A percentile compares a stretch with the other conserved stretches of the same genome.
Evolutionary conservation across 208 protist species (phyloP).

Genomic region (Acanthamoeba royreba): DNA sequence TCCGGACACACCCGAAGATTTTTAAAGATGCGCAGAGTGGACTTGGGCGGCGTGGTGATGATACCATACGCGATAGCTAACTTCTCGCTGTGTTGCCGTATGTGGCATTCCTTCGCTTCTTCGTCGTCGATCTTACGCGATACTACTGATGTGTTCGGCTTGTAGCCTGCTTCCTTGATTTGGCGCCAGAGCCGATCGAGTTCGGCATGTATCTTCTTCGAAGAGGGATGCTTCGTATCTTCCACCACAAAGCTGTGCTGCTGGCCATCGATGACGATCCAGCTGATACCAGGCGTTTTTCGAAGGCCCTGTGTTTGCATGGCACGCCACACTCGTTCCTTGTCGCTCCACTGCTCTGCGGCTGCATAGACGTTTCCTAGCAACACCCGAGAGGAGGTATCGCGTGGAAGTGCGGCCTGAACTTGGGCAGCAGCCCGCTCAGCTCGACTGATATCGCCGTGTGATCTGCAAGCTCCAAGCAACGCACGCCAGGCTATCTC

Average conservation of each 20-base stretch:
- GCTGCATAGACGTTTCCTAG: neutral
- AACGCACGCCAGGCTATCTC: neutral
- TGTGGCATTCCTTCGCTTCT: constrained; percentile 31
- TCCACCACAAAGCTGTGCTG: neutral
- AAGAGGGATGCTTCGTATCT: neutral
- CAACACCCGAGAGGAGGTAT: neutral
- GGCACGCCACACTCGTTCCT: neutral
- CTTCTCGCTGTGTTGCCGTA: constrained; percentile 45
- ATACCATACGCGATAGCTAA: constrained; percentile 31
- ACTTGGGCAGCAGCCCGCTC: neutral
- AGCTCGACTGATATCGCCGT: neutral
- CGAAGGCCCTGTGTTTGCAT: neutral
- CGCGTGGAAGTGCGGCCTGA: neutral
- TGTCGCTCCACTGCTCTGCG: neutral
- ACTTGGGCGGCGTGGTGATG: neutral
- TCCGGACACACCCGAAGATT: constrained; percentile 49
- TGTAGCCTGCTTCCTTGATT: constrained; percentile 26
- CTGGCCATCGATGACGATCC: neutral
- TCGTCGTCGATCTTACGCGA: neutral
- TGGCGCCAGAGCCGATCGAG: neutral
- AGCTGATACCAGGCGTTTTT: constrained; percentile 23
- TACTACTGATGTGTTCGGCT: constrained; percentile 8
- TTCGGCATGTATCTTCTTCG: neutral
- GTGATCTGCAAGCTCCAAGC: neutral
- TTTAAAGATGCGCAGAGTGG: neutral